Conservation (phyloP, 2,329 filamentous ascomycete species). For the Xylariaceae sp. region DNA sequence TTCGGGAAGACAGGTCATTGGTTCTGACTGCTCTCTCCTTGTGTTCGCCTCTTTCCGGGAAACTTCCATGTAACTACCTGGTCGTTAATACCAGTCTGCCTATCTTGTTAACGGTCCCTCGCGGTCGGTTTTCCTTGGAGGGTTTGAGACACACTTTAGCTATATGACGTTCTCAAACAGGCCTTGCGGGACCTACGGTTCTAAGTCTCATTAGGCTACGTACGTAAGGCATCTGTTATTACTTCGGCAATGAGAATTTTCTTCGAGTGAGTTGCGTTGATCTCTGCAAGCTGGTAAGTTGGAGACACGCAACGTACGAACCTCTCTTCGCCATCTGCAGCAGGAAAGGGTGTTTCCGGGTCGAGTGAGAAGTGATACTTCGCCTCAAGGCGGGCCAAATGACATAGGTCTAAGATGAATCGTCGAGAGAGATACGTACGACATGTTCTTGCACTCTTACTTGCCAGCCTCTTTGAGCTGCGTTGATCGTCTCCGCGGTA, state of each 20-base stretch:
- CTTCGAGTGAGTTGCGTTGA: constrained; percentile 16
- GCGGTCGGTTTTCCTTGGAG: background rate
- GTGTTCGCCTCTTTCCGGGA: background rate
- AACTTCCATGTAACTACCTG: background rate
- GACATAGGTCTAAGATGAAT: constrained; percentile 18
- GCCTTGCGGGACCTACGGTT: background rate
- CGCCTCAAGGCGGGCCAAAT: constrained; percentile 7
- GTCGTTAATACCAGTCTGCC: background rate
- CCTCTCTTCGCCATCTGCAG: constrained; percentile 4
- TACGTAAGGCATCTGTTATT: background rate
- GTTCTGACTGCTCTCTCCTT: background rate
- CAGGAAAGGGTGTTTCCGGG: constrained; percentile 8
- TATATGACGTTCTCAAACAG: background rate
- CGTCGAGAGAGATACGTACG: constrained; percentile 3
- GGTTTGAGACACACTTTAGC: background rate
- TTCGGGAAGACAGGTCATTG: background rate
- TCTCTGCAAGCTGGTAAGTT: constrained; percentile 17
- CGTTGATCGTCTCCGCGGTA: constrained; percentile 14
- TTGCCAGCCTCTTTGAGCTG: background rate
- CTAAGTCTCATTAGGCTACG: background rate
- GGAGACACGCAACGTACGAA: constrained; percentile 12
- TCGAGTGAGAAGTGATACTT: constrained; percentile 3
- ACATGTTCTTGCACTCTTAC: background rate
- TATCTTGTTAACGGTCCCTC: background rate
- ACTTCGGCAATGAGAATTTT: constrained; percentile 6